phyloP scores from a whole-genome alignment of 164 flowering plant genomes.

The Litsea cubeba region DNA sequence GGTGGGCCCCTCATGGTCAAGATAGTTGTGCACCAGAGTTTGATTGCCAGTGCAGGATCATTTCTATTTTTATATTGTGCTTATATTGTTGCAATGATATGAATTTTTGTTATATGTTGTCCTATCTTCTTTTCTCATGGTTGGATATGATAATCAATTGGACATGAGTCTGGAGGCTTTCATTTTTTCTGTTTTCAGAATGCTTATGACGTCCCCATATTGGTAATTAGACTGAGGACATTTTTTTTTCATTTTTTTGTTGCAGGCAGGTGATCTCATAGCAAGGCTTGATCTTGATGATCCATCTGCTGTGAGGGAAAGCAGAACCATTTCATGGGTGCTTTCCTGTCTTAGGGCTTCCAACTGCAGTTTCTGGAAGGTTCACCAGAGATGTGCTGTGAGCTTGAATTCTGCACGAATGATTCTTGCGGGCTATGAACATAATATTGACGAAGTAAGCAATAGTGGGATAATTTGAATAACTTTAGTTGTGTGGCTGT shows the following conservation, averaged over 20 bases:
- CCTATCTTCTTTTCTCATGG: not conserved
- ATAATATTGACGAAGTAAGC: slow-evolving; percentile 87
- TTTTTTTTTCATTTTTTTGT: not conserved
- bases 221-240: slow-evolving; percentile 1
- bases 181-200: too few species aligned
- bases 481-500: not conserved
- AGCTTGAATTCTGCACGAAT: slow-evolving; percentile 85
- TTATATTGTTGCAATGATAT: not conserved
- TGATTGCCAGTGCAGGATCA: not conserved
- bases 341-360: slow-evolving; percentile 87
- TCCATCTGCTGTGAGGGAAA: slow-evolving; percentile 97
- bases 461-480: not conserved
- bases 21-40: too few species aligned
- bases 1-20: too few species aligned
- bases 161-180: not conserved
- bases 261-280: slow-evolving; percentile 92
- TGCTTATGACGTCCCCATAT: not conserved
- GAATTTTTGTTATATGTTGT: not conserved
- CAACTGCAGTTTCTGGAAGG: slow-evolving; percentile 96
- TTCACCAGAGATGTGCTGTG: slow-evolving; percentile 97
- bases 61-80: not conserved
- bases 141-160: not conserved
- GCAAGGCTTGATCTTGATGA: slow-evolving; percentile 96
- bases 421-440: slow-evolving; percentile 98
- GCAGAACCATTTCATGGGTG: slow-evolving; percentile 94